A percentile compares a stretch with the other conserved stretches of the same genome.
phyloP scores from a whole-genome alignment of 805 yeast species.

The Yarrowia sp. region DNA sequence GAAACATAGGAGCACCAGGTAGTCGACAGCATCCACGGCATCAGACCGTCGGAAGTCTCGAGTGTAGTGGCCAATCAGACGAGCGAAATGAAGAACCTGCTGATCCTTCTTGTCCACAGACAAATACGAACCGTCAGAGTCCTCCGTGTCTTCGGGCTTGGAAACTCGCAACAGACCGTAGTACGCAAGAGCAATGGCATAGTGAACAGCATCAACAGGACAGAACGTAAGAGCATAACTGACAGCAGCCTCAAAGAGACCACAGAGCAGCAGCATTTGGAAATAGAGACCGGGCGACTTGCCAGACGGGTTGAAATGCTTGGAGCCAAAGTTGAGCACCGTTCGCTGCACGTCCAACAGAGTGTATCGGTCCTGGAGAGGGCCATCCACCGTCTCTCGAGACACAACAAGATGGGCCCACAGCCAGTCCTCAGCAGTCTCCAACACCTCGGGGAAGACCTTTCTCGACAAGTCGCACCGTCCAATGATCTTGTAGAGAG shows the following conservation, averaged over 20 bases:
- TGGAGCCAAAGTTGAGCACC: conserved; percentile 67
- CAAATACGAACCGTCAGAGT: conserved; percentile 39
- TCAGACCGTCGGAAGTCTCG: conserved; percentile 78
- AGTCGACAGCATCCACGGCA: conserved; percentile 90
- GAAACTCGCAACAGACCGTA: conserved; percentile 62
- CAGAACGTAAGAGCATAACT: conserved; percentile 57
- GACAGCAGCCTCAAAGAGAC: conserved; percentile 78
- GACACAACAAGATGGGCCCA: conserved; percentile 87
- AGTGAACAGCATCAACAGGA: conserved; percentile 85
- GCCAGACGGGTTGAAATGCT: conserved; percentile 59
- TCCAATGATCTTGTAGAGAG: conserved; percentile 89
- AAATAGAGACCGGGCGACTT: conserved; percentile 67
- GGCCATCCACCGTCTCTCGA: conserved; percentile 50
- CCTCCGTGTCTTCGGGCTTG: conserved; percentile 32
- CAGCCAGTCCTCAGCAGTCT: conserved; percentile 91
- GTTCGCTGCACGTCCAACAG: conserved; percentile 70
- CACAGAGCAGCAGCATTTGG: conserved; percentile 68
- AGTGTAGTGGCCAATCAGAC: conserved; percentile 74
- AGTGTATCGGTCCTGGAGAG: conserved; percentile 67
- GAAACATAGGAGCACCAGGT: conserved; percentile 67
- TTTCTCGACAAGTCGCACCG: conserved; percentile 71
- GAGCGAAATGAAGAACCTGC: conserved; percentile 48
- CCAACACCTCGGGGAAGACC: conserved; percentile 64
- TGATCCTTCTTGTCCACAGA: conserved; percentile 38
- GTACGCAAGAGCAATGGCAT: conserved; percentile 75